Evolutionary conservation across 164 flowering plant species (phyloP), one percentile per base, ranked within the genome.

Genomic region (Chimonanthus praecox): DNA sequence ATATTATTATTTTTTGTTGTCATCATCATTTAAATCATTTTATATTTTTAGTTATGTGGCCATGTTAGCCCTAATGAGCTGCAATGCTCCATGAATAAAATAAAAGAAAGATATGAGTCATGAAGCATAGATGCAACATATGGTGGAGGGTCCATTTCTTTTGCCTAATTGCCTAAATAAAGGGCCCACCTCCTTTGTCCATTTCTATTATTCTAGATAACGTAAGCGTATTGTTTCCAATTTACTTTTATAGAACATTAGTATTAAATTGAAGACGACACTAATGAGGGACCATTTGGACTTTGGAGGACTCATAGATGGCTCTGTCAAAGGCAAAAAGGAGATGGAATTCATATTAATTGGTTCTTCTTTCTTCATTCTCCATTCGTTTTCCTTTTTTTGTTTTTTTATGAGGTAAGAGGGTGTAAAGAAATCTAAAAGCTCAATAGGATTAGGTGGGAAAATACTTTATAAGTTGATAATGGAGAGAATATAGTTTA

Each of bases 131-230:
- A 66, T 43, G 2, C 68, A 66, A 33, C 9, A 15, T 44, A 13
- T 11, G 68, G 68, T 66, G 49, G 48, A 66, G 48, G 4, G 45
- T 13, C 68, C 68, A 66, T 66, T 66, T 43, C 68, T 8, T 66
- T 66, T 44, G 68, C 68, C 48, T 3, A 6, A 21, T 66, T 66
- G 68, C 49, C 48, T 1, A 6, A 21, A 44, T 66, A 18, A 13
- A 44, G 47, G 16, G 49, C 48, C 18, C 68, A 16, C 64, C 60
- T 54, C 9, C 68, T 66, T 7, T 43, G 68, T 66, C 48, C 48
- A 47, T 45, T 43, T 54, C 60, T 54, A 54, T n/a, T 54, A 54
- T 54, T 13, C 3, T 54, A 33, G 0, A 54, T 54, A 6, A 54
- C 16, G 16, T 54, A 4, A 54, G 60, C n/a, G 16, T 8, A 54